Percentiles rank a stretch among this genome's conserved stretches.
Conservation (phyloP, 1,139 yeast genomes). For the Saccharomyces pastorianus region DNA sequence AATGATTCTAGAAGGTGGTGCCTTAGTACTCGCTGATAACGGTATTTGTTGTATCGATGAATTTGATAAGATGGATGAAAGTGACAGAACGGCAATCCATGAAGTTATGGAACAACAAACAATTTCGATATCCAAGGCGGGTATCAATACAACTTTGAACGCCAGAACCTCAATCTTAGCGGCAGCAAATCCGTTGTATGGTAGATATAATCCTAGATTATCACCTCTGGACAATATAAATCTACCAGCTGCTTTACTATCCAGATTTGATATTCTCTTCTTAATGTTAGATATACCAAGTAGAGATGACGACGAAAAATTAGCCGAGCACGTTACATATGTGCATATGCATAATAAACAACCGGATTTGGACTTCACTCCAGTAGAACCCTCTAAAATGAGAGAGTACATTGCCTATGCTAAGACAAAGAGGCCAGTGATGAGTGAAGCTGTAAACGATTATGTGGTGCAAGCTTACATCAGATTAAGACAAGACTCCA, state of each 20-base stretch:
- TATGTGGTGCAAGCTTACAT: conserved; percentile 83
- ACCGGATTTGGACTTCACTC: conserved; percentile 68
- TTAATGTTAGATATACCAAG: conserved; percentile 79
- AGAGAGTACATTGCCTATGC: conserved; percentile 88
- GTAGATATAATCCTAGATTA: conserved; percentile 82
- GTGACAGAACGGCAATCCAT: conserved; percentile 94
- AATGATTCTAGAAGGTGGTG: conserved; percentile 98
- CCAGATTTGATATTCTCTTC: conserved; percentile 89
- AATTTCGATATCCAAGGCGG: conserved; percentile 94
- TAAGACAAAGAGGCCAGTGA: conserved; percentile 74
- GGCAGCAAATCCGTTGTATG: conserved; percentile 95
- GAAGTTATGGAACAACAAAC: conserved; percentile 99
- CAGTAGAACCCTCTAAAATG: conserved; percentile 70
- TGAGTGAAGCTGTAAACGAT: conserved; percentile 81
- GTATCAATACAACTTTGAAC: conserved; percentile 90
- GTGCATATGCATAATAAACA: conserved; percentile 91
- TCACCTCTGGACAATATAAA: conserved; percentile 95
- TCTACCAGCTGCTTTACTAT: conserved; percentile 90
- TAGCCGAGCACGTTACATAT: conserved; percentile 89
- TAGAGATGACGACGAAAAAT: conserved; percentile 69
- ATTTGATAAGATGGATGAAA: conserved; percentile 97
- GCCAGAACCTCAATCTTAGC: conserved; percentile 95
- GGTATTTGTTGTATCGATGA: conserved; percentile 99
- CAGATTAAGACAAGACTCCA: conserved; percentile 85
- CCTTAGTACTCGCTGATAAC: conserved; percentile 90